Evolutionary conservation across 2,329 filamentous ascomycete genomes (phyloP).

Genomic region (Cylindrodendrum hubeiense): DNA sequence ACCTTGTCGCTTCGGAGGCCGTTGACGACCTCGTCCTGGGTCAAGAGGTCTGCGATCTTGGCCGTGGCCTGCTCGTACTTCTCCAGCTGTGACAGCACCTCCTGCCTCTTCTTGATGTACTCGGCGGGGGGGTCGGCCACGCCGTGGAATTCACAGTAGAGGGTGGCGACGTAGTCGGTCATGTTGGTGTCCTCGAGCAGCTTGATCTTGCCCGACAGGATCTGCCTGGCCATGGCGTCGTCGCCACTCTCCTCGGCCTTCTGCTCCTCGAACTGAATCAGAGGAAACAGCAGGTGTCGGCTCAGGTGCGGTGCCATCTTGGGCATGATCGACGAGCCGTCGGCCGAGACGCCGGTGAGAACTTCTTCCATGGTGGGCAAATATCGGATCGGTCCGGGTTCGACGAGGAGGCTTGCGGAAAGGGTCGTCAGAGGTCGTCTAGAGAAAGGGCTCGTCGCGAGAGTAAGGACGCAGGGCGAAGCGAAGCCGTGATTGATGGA

Average conservation of each 20-base stretch:
- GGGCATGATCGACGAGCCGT: conserved; percentile 84
- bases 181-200: conserved; percentile 98
- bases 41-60: conserved; percentile 89
- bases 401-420: conserved; percentile 28
- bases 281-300: conserved; percentile 94
- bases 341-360: conserved; percentile 67
- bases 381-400: conserved; percentile 25
- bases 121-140: conserved; percentile 83
- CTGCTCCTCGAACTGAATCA: conserved; percentile 90
- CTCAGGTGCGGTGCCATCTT: conserved; percentile 93
- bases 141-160: conserved; percentile 91
- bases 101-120: conserved; percentile 89
- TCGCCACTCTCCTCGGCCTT: conserved; percentile 82
- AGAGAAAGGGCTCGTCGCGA: conserved; percentile 45
- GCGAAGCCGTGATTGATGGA: conserved; percentile 47
- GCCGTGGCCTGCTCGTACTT: conserved; percentile 87
- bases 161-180: conserved; percentile 94
- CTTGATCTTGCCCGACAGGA: conserved; percentile 90
- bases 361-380: conserved; percentile 55
- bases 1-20: conserved; percentile 97
- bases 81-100: conserved; percentile 85
- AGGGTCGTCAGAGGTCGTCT: conserved; percentile 25
- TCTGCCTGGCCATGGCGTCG: conserved; percentile 71
- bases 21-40: conserved; percentile 89
- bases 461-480: conserved; percentile 35